These are phyloP conservation scores for Lobosporangium transversale DNA, from an alignment of 192 early-diverging fungal genomes.

Conservation along the genomic window DNA sequence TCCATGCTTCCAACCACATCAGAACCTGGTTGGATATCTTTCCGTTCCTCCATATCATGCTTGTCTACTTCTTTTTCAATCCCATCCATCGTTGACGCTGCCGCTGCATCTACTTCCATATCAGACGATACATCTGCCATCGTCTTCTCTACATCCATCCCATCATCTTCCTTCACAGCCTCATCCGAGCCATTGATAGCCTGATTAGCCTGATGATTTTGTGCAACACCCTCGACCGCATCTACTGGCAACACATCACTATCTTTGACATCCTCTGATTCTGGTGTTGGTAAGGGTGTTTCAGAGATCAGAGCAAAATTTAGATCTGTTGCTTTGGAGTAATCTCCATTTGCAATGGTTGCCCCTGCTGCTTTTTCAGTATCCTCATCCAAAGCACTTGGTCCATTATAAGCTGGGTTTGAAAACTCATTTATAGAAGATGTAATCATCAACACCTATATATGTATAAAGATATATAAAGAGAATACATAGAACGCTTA, in stretches of 20 bases:
- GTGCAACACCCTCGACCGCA: background rate
- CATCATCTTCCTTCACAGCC: background rate
- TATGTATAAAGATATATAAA: background rate
- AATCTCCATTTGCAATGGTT: slow-evolving; percentile 20
- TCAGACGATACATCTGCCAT: background rate
- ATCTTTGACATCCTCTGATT: background rate
- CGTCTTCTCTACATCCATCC: slow-evolving; percentile 2
- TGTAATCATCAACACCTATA: slow-evolving; percentile 48
- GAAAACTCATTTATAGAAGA: slow-evolving; percentile 48
- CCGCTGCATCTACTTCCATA: slow-evolving; percentile 8
- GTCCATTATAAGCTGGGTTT: slow-evolving; percentile 38
- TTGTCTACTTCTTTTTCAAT: slow-evolving; percentile 7
- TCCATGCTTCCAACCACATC: slow-evolving; percentile 17
- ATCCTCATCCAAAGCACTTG: slow-evolving; percentile 38
- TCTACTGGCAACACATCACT: background rate
- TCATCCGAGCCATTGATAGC: too few relatives aligned
- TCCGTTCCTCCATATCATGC: background rate
- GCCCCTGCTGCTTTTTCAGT: background rate
- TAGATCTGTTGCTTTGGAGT: slow-evolving; percentile 7
- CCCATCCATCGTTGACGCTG: slow-evolving; percentile 16
- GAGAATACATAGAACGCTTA: background rate
- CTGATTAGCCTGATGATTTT: background rate
- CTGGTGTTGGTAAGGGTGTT: background rate
- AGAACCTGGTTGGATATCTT: background rate
- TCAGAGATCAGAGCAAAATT: slow-evolving; percentile 25